Percentiles rank a stretch among this genome's conserved stretches.
Evolutionary conservation across 306 rosid species (phyloP).

Genomic region (Prunus dulcis): DNA sequence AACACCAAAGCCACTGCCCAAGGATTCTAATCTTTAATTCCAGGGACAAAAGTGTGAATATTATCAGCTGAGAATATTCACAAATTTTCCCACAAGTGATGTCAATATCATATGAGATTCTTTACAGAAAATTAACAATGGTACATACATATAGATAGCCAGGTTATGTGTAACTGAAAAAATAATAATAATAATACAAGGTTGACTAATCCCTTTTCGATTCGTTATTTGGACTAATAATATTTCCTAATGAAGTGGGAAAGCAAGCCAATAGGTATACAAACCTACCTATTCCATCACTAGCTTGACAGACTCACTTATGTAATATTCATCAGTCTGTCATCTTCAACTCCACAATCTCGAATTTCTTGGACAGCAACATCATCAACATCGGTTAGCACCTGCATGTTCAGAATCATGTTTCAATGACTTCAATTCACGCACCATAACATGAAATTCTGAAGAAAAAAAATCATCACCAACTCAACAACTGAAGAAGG

Average conservation of each 20-base stretch:
- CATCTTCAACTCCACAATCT: slow-evolving; percentile 82
- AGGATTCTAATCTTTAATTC: no score
- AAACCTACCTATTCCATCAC: slow-evolving; percentile 84
- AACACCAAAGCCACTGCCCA: no score
- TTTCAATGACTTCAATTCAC: no score
- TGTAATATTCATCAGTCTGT: slow-evolving; percentile 79
- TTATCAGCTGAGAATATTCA: no score
- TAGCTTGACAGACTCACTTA: slow-evolving; percentile 86
- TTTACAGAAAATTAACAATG: no score
- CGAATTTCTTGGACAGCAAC: slow-evolving; percentile 93
- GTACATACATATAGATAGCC: neutral
- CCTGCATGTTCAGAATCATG: slow-evolving; percentile 41
- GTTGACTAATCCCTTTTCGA: neutral
- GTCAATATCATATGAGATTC: no score
- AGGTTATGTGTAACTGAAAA: neutral
- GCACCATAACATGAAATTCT: no score
- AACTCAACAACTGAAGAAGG: no score
- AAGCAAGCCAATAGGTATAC: neutral
- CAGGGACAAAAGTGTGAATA: no score
- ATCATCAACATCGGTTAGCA: slow-evolving; percentile 91
- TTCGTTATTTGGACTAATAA: neutral
- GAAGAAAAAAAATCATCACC: no score
- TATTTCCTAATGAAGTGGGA: neutral
- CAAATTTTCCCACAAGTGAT: no score
- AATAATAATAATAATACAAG: no score